A percentile compares a stretch with the other conserved stretches of the same genome.
Conservation (phyloP, 768 basidiomycete genomes). For the Pleurotus eryngii region DNA sequence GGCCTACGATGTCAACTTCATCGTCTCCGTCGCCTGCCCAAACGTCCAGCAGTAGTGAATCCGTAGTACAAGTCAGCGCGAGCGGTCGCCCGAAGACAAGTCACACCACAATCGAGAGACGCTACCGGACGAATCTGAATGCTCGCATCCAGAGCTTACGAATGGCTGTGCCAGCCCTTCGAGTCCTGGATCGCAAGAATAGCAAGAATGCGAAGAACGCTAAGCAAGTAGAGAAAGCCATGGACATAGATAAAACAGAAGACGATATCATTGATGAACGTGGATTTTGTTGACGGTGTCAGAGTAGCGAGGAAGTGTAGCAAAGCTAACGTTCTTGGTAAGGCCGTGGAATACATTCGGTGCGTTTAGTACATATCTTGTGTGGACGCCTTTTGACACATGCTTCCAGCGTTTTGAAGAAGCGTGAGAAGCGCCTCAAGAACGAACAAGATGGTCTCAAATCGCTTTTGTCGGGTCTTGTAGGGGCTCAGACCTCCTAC, state of each 20-base stretch:
- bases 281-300: conserved; percentile 90
- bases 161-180: conserved; percentile 79
- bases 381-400: conserved; percentile 2
- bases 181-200: conserved; percentile 66
- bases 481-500: conserved; percentile 70
- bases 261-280: conserved; percentile 72
- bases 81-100: conserved; percentile 70
- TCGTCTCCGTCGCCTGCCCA: conserved; percentile 13
- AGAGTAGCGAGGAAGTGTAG: conserved; percentile 88
- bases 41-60: conserved; percentile 12
- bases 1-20: conserved; percentile 32
- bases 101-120: conserved; percentile 85
- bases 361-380: conserved; percentile 22
- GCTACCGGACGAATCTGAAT: conserved; percentile 87
- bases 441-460: conserved; percentile 77
- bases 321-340: conserved; percentile 87
- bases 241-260: conserved; percentile 28
- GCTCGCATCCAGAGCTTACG: conserved; percentile 80
- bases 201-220: conserved; percentile 43
- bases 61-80: conserved; percentile 16
- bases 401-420: conserved; percentile 65
- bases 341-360: conserved; percentile 87
- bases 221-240: conserved; percentile 26
- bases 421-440: conserved; percentile 65
- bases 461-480: conserved; percentile 63